Evolutionary conservation across 2,329 filamentous ascomycete species (phyloP), one percentile per base, ranked within the genome.

Genomic region (Mariannaea sp.): DNA sequence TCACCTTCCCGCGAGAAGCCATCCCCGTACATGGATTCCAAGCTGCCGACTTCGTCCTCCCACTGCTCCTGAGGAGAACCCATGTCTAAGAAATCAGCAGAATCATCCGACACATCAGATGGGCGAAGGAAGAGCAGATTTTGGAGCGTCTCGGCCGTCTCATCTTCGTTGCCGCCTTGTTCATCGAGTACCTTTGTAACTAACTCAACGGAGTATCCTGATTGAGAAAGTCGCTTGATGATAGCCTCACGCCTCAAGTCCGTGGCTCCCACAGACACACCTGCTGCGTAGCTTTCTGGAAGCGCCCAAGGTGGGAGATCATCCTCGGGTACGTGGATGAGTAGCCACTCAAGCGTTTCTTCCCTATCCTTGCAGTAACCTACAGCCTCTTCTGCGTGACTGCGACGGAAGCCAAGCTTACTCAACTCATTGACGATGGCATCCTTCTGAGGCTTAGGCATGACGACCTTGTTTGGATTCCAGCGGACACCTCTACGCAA

Each of bases 311-410:
- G 79, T 1, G 94, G 94, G n/a, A 97, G 76, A 66, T 97, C 94
- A 68, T 99, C 94, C 69, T 99, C 94, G 1, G 94, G 94, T 2
- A 99, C 92, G 72, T 99, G 93, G 45, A 97, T 92, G 42, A 99
- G 81, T 13, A 99, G 80, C 94, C 94, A 99, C 70, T 97, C 93
- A 2, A 99, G 80, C 13, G 91, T 87, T 73, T 99, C 94, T 69
- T 97, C 92, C 24, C 88, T 82, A 69, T 96, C 92, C 71, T 93
- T 95, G 75, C 92, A 97, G 65, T 92, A 85, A 38, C 85, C 85
- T 1, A 89, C 84, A 7, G 94, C 93, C 73, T 99, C 94, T 67
- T 95, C 86, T 33, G 92, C 84, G 68, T 99, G 94, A 65, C 88
- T 95, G 64, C 80, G 81, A n/a, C 93, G 86, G 71, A 99, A 99